Base-by-base conservation (phyloP, 2,329 filamentous ascomycete genomes). In the Didymella arachidicola region DNA sequence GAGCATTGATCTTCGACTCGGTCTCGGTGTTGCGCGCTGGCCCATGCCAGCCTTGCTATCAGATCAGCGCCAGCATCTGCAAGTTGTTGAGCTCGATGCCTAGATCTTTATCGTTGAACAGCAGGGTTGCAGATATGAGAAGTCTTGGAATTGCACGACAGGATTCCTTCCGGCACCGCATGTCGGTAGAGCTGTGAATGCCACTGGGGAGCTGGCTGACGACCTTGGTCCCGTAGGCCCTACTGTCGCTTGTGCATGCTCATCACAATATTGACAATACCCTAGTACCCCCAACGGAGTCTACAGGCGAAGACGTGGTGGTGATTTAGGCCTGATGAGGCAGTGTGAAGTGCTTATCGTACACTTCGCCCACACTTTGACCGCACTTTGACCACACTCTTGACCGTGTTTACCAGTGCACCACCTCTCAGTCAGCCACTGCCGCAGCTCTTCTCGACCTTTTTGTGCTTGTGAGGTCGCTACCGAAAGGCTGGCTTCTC, bases 351-450 rank as follows among this genome's bases (percentile, higher is more conserved):
- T 44, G 29, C 48, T 48, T 53, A 58, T 49, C 30, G 16, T 16
- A 16, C 27, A 45, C 38, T 45, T 53, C 45, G 49, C 32, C 19
- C 42, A 39, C 32, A 22, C 26, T 50, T 36, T 59, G 19, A 50
- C 44, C 49, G 18, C 27, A 45, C 38, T 45, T 53, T 49, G 49
- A 39, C 19, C 42, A 39, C 32, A 22, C 26, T 50, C 26, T 36
- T 59, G 19, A 50, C 44, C 49, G 26, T 32, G 18, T 36, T 18
- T 39, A 25, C 25, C 39, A 47, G 36, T 38, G 19, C 32, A 11
- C 47, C 4, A 8, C 22, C n/a, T 52, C 32, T 43, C 43, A 59
- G 45, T 34, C 50, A 59, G 56, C 45, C 56, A 59, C 56, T 53
- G 16, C 41, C 41, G 56, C 41, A 22, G 8, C n/a, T 30, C 25